Percentiles rank a stretch among this genome's conserved stretches.
Conservation (phyloP, 257 asterid species). For the Avicennia marina region DNA sequence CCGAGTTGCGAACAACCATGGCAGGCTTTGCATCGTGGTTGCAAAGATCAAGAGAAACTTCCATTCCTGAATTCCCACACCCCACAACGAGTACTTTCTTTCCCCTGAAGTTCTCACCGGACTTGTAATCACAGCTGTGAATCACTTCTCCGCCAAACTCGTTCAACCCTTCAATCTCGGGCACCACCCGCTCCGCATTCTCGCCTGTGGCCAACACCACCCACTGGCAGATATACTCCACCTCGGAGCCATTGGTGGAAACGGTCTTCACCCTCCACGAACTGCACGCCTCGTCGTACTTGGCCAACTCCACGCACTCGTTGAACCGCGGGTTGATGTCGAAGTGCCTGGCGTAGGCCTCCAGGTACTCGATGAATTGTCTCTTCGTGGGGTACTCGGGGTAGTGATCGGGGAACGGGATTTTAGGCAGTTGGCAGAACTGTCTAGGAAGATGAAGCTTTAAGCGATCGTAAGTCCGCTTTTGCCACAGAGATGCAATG, state of each 20-base stretch:
- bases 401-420: slow-evolving; percentile 75
- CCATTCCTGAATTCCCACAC: slow-evolving; percentile 93
- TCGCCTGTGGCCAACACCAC: slow-evolving; percentile 90
- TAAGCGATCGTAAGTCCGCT: slow-evolving; percentile 76
- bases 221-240: slow-evolving; percentile 84
- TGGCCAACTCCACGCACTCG: slow-evolving; percentile 71
- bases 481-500: slow-evolving; percentile 91
- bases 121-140: slow-evolving; percentile 76
- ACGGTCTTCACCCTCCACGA: slow-evolving; percentile 66
- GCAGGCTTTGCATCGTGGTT: slow-evolving; percentile 73
- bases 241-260: slow-evolving; percentile 32
- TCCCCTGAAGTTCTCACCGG: slow-evolving; percentile 59
- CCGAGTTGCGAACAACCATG: slow-evolving; percentile 84
- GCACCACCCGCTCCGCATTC: slow-evolving; percentile 67
- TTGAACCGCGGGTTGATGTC: slow-evolving; percentile 65
- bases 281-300: slow-evolving; percentile 59
- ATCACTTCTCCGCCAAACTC: slow-evolving; percentile 65
- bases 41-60: slow-evolving; percentile 92
- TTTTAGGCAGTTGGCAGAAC: slow-evolving; percentile 67
- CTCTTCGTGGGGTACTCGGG: slow-evolving; percentile 72
- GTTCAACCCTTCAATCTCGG: slow-evolving; percentile 64
- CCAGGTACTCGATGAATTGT: slow-evolving; percentile 71
- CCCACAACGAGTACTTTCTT: slow-evolving; percentile 86
- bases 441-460: slow-evolving; percentile 81
- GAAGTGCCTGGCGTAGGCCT: slow-evolving; percentile 48